Evolutionary conservation across 2,329 filamentous ascomycete species (phyloP).

Genomic region (Neonectria punicea): DNA sequence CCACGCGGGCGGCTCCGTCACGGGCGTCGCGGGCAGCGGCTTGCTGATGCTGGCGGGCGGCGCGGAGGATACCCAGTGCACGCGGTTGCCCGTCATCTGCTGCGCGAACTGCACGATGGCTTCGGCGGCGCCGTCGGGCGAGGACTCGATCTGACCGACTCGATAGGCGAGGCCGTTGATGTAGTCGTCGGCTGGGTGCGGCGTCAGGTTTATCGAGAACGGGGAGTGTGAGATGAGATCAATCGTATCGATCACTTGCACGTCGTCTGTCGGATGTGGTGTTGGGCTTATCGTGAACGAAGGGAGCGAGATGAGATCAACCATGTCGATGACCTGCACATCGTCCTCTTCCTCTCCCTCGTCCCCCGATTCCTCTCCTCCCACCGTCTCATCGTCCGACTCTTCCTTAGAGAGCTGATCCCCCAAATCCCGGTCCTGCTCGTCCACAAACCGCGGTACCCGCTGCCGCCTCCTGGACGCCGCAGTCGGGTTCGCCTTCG

Average conservation of each 20-base stretch:
- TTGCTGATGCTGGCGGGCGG: slow-evolving; percentile 34
- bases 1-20: slow-evolving; percentile 38
- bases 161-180: slow-evolving; percentile 47
- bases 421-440: slow-evolving; percentile 39
- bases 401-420: slow-evolving; percentile 25
- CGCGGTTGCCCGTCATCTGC: slow-evolving; percentile 14
- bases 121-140: slow-evolving; percentile 38
- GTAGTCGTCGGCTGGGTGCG: slow-evolving; percentile 26
- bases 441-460: slow-evolving; percentile 13
- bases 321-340: slow-evolving; percentile 22
- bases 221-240: slow-evolving; percentile 34
- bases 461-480: not conserved
- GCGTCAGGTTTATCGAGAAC: slow-evolving; percentile 15
- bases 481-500: not conserved
- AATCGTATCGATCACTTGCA: slow-evolving; percentile 22
- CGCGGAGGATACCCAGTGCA: slow-evolving; percentile 9
- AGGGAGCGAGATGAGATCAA: slow-evolving; percentile 35
- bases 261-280: slow-evolving; percentile 21
- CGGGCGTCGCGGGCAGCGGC: slow-evolving; percentile 46
- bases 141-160: slow-evolving; percentile 45
- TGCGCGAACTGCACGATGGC: slow-evolving; percentile 44
- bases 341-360: not conserved
- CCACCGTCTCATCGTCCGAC: slow-evolving; percentile 29
- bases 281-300: slow-evolving; percentile 23
- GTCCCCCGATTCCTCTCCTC: slow-evolving; percentile 8